Evolutionary conservation across 345 rosid species (phyloP), one percentile per base, ranked within the genome.

Genomic region (Clausena lansium): DNA sequence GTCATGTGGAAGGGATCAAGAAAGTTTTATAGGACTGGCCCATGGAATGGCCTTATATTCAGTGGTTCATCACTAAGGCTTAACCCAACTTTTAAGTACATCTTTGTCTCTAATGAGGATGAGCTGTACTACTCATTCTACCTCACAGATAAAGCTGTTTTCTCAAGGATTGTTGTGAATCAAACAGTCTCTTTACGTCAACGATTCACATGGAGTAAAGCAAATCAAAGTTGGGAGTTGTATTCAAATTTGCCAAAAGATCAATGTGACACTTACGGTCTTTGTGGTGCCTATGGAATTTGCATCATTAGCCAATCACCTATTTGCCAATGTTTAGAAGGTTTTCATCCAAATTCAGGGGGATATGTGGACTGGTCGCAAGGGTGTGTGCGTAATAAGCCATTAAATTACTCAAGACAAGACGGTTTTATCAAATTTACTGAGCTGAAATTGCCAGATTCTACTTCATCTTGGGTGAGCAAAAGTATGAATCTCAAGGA

Each of bases 1-100:
- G 79, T 81, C 47, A 75, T 87, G n/a, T 61, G 65, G 79, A 79
- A 81, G 20, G 66, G 78, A 11, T 61, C 71, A 15, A 15, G 36
- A 15, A 67, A 20, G 32, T 33, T 52, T 24, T 85, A 80, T 36
- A 71, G 91, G 0, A 82, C 81, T 13, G 89, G 91, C 9, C 81
- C 88, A 0, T 89, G 90, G 92, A 87, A 85, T 77, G 92, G 89
- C 17, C 11, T 71, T 6, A 68, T 85, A 73, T 85, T 83, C 62
- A 84, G 88, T 25, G 81, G 81, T 1, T 86, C 86, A 3, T 81
- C 77, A 45, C 79, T 78, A 77, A 38, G 70, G 66, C 52, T 77
- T 14, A 67, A 83, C 57, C 22, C 57, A 17, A 52, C 75, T 66
- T 79, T 88, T 13, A 58, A 52, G 7, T 85, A 74, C 70, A 25